Base-by-base conservation (phyloP, 768 basidiomycete genomes). In the Boletus coccyginus region DNA sequence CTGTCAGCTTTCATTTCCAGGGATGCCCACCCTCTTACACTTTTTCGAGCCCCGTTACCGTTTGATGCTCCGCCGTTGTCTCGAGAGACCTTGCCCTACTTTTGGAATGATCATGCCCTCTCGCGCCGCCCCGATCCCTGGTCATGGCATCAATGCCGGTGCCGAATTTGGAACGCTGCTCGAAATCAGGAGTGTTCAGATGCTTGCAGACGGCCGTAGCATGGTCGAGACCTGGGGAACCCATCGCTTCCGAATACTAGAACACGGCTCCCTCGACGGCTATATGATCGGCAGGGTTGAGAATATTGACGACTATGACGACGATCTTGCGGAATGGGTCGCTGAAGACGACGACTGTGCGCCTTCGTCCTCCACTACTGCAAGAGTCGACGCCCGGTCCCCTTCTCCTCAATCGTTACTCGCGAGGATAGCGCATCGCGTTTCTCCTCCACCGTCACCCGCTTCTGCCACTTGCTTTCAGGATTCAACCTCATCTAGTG, bases 21-120 rank as follows among this genome's bases (percentile, higher is more conserved):
- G 88, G 53, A 85, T 94, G 75, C 94, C 93, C 40, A 94, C 89
- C 46, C 78, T 88, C 52, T 77, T 98, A 16, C 94, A 97, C 71
- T 87, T 98, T 66, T 98, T 92, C 68, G 96, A 98, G 70, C 96
- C 96, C 0, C 81, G 91, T 64, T 95, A 98, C 70, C 88, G 96
- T 8, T 80, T 98, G 49, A 98, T 98, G 96, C 87, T 98, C 52
- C 89, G 96, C 24, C 86, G 96, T n/a, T 94, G 90, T 69, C 86
- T 98, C 55, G 87, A 92, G 64, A 84, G 81, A 16, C 77, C 82
- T 6, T 75, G 75, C 42, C 91, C 91, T n/a, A 78, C 79, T 24
- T 97, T 98, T 71, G 96, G 96, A 38, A 98, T 98, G 92, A 82
- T 97, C 65, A 86, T 96, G 75, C 86, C 90, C 14, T 77, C 81